Conservation (phyloP, 75 land plant genomes). For the Larix kaempferi region DNA sequence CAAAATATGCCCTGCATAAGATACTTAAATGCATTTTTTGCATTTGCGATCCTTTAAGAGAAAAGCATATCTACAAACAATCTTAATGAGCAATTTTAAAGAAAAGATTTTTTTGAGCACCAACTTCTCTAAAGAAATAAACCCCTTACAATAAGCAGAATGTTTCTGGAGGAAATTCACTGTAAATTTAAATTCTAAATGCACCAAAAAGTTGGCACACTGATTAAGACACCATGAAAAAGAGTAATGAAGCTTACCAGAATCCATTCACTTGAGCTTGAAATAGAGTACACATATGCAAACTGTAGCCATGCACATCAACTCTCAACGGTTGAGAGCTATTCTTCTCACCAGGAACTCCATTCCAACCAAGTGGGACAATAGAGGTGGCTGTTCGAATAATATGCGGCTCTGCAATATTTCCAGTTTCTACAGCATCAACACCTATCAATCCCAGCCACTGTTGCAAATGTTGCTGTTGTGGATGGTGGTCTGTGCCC, state of each 20-base stretch:
- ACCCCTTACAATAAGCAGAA: no score
- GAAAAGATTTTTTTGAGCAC: no score
- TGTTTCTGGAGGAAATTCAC: no score
- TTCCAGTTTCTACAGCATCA: constrained; percentile 70
- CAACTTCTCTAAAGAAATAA: no score
- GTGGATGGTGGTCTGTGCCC: constrained; percentile 62
- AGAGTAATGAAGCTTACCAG: constrained; percentile 44
- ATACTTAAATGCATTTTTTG: not conserved
- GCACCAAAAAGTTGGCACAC: not conserved
- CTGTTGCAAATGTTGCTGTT: constrained; percentile 76
- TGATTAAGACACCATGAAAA: not conserved
- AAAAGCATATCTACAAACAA: not conserved
- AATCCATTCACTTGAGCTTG: constrained; percentile 91
- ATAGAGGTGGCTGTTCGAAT: constrained; percentile 81
- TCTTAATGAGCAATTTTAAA: constrained; percentile 2
- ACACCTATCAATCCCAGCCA: constrained; percentile 68
- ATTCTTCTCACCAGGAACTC: constrained; percentile 66
- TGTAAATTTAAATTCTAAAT: not conserved
- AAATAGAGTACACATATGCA: constrained; percentile 79
- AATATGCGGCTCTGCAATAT: constrained; percentile 78
- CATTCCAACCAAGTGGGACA: constrained; percentile 91
- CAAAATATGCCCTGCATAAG: not conserved
- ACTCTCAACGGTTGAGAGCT: constrained; percentile 67
- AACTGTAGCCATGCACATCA: constrained; percentile 80
- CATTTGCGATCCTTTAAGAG: not conserved